Conservation (phyloP, 805 yeast species). For the Candida ortonii region DNA sequence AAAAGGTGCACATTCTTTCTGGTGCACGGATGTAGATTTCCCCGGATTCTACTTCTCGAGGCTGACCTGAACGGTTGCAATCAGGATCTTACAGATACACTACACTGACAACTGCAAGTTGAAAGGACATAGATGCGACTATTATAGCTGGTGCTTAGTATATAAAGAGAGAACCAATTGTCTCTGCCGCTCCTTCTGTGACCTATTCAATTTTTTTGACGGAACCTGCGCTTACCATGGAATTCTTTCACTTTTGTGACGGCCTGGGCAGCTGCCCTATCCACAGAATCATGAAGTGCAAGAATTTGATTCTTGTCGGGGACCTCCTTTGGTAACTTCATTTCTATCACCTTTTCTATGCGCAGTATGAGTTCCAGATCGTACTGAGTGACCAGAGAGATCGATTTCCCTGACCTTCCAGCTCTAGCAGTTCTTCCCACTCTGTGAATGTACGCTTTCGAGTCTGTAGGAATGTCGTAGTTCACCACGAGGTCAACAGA, state of each 20-base stretch:
- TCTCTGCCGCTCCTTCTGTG: too few relatives aligned
- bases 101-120: too few relatives aligned
- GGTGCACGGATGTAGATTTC: too few relatives aligned
- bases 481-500: slow-evolving; percentile 85
- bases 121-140: slow-evolving; percentile 6
- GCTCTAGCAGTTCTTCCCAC: slow-evolving; percentile 99
- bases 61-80: too few relatives aligned
- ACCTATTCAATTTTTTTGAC: slow-evolving; percentile 10
- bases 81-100: too few relatives aligned
- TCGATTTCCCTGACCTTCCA: slow-evolving; percentile 82
- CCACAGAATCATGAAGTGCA: slow-evolving; percentile 81
- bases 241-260: slow-evolving; percentile 71
- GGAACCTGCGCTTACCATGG: slow-evolving; percentile 36
- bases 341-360: slow-evolving; percentile 82
- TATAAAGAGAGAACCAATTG: too few relatives aligned
- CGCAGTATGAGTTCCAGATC: slow-evolving; percentile 85
- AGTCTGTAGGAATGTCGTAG: slow-evolving; percentile 91
- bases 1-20: too few relatives aligned
- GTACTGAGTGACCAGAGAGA: slow-evolving; percentile 89
- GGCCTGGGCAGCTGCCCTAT: slow-evolving; percentile 88
- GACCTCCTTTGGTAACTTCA: slow-evolving; percentile 79
- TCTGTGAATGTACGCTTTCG: slow-evolving; percentile 94
- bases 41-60: too few relatives aligned
- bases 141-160: not conserved
- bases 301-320: slow-evolving; percentile 75